Percentiles rank a stretch among this genome's conserved stretches.
Conservation (phyloP, 2,329 filamentous ascomycete genomes). For the Pezizomycotina sp. region DNA sequence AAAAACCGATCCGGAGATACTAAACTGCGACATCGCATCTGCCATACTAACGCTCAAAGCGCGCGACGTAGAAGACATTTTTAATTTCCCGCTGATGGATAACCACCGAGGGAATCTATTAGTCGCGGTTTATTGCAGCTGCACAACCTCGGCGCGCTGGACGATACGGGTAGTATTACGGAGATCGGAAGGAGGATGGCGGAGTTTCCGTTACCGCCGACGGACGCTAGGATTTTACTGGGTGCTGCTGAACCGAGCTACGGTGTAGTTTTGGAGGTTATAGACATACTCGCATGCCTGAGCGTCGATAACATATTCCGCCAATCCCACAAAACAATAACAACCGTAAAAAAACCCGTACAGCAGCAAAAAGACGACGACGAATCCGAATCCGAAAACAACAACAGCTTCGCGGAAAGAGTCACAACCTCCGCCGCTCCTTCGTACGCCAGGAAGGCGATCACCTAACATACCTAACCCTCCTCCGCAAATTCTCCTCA, state of each 20-base stretch:
- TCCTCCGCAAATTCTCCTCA: constrained; percentile 21
- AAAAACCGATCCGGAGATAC: constrained; percentile 70
- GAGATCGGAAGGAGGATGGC: constrained; percentile 59
- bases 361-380: constrained; percentile 15
- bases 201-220: constrained; percentile 63
- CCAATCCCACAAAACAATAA: too few species aligned
- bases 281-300: constrained; percentile 40
- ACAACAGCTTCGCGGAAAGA: constrained; percentile 9
- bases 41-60: constrained; percentile 89
- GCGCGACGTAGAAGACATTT: constrained; percentile 63
- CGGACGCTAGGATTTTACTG: constrained; percentile 65
- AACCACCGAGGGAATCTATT: constrained; percentile 58
- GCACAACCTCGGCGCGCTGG: constrained; percentile 58
- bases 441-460: constrained; percentile 22
- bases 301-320: constrained; percentile 24
- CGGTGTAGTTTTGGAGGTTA: constrained; percentile 61
- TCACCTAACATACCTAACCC: constrained; percentile 23
- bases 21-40: constrained; percentile 73
- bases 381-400: constrained; percentile 18
- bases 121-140: constrained; percentile 70
- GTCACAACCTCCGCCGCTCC: constrained; percentile 20
- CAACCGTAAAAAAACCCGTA: too few species aligned
- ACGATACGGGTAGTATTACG: constrained; percentile 57
- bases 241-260: constrained; percentile 54
- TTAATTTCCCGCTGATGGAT: constrained; percentile 73